Percentiles rank a stretch among this genome's conserved stretches.
phyloP scores from a whole-genome alignment of 768 basidiomycete species.

The Lentinula sp. region DNA sequence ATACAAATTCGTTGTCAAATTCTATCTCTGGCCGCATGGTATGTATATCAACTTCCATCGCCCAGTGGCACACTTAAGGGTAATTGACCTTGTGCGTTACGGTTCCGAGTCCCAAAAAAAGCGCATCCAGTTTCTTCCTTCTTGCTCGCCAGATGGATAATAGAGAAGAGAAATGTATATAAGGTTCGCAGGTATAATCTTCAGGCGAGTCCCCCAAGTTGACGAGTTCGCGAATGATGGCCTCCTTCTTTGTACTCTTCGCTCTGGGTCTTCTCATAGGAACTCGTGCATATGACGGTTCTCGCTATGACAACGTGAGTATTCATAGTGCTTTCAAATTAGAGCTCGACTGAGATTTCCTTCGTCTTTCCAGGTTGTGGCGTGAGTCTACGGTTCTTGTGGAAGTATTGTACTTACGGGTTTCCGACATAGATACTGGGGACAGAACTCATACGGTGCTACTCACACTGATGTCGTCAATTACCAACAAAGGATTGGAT shows the following conservation, averaged over 20 bases:
- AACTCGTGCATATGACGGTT: slow-evolving; percentile 43
- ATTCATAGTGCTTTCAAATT: background rate
- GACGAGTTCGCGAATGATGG: slow-evolving; percentile 8
- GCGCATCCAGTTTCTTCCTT: background rate
- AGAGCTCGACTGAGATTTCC: background rate
- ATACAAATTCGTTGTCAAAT: slow-evolving; percentile 1
- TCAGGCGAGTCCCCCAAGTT: background rate
- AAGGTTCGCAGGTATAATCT: background rate
- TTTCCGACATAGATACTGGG: slow-evolving; percentile 51
- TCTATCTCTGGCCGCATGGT: background rate
- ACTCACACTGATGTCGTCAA: slow-evolving; percentile 41
- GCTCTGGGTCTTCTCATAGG: slow-evolving; percentile 9
- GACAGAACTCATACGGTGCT: slow-evolving; percentile 71
- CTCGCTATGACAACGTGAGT: slow-evolving; percentile 58
- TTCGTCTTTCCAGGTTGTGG: slow-evolving; percentile 4
- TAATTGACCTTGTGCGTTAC: background rate
- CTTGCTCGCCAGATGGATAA: background rate
- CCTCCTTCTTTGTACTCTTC: slow-evolving; percentile 12
- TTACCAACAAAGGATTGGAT: slow-evolving; percentile 43
- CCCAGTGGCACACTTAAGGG: background rate
- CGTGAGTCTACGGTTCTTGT: background rate
- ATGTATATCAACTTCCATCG: background rate
- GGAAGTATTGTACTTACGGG: background rate
- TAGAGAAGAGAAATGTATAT: background rate
- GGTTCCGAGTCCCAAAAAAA: background rate